Conservation (phyloP, 2,329 filamentous ascomycete genomes). For the Rhynchosporium agropyri region DNA sequence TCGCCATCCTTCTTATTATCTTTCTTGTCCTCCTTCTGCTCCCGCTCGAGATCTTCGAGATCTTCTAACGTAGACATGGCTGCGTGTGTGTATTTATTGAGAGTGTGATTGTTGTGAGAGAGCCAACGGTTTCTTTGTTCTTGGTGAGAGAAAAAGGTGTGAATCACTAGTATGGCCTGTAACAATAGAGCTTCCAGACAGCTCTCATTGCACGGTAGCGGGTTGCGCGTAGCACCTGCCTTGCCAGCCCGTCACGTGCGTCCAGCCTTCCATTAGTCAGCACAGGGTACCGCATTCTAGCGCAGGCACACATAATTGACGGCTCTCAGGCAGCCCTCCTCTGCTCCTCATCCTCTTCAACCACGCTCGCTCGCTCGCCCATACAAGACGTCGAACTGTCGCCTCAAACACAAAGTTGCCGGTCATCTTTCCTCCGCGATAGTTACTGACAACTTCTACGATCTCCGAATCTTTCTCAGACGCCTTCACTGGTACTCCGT, state of each 20-base stretch:
- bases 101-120: constrained; percentile 12
- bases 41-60: constrained; percentile 74
- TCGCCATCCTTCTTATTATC: constrained; percentile 59
- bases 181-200: constrained; percentile 17
- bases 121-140: constrained; percentile 5
- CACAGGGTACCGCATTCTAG: background rate
- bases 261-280: background rate
- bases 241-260: constrained; percentile 3
- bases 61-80: constrained; percentile 77
- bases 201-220: constrained; percentile 20
- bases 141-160: constrained; percentile 26
- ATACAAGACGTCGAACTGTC: constrained; percentile 41
- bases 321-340: constrained; percentile 17
- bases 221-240: constrained; percentile 14
- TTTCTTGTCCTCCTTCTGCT: constrained; percentile 65
- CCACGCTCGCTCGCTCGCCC: constrained; percentile 37
- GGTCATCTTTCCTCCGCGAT: constrained; percentile 43
- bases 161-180: constrained; percentile 20
- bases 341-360: constrained; percentile 32
- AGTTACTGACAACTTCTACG: constrained; percentile 43
- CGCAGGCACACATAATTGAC: constrained; percentile 8
- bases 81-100: constrained; percentile 26
- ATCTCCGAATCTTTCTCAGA: constrained; percentile 49
- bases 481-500: constrained; percentile 61
- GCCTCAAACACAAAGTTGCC: constrained; percentile 43